These are phyloP conservation scores for Coelastrella sp. DNA, from an alignment of 139 green algal genomes.

Conservation along the genomic window DNA sequence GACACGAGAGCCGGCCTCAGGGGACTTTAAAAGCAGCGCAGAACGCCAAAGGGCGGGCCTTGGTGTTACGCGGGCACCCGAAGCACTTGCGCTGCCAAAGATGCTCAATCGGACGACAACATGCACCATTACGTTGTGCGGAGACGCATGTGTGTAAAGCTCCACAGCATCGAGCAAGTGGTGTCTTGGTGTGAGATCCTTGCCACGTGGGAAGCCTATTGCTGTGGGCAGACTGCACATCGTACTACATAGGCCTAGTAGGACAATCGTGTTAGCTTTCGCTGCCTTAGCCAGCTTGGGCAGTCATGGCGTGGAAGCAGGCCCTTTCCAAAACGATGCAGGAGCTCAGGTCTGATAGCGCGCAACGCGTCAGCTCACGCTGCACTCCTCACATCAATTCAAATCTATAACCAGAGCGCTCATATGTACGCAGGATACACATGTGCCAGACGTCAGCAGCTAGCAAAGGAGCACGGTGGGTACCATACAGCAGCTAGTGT, in stretches of 20 bases:
- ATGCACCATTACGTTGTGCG: not conserved
- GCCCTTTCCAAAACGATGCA: constrained; percentile 81
- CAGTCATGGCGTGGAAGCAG: constrained; percentile 61
- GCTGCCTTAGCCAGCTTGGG: too few relatives aligned
- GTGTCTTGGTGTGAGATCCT: not conserved
- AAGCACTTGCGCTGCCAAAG: not conserved
- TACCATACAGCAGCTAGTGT: too few relatives aligned
- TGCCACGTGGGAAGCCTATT: too few relatives aligned
- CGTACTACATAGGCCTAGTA: not conserved
- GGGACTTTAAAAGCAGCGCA: too few relatives aligned
- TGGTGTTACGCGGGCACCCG: not conserved
- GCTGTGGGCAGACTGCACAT: not conserved
- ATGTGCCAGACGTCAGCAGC: constrained; percentile 79
- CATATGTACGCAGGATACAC: constrained; percentile 74
- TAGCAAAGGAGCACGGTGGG: constrained; percentile 83
- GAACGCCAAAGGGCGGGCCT: not conserved
- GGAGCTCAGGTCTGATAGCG: constrained; percentile 81
- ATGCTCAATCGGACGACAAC: not conserved
- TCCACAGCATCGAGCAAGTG: too few relatives aligned
- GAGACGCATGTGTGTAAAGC: too few relatives aligned
- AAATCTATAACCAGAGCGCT: too few relatives aligned
- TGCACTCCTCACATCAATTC: too few relatives aligned
- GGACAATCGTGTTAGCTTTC: not conserved
- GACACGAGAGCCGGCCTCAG: too few relatives aligned
- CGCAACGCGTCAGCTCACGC: too few relatives aligned